phyloP scores from a whole-genome alignment of 139 green algal species.

The Chlorella sp. region DNA sequence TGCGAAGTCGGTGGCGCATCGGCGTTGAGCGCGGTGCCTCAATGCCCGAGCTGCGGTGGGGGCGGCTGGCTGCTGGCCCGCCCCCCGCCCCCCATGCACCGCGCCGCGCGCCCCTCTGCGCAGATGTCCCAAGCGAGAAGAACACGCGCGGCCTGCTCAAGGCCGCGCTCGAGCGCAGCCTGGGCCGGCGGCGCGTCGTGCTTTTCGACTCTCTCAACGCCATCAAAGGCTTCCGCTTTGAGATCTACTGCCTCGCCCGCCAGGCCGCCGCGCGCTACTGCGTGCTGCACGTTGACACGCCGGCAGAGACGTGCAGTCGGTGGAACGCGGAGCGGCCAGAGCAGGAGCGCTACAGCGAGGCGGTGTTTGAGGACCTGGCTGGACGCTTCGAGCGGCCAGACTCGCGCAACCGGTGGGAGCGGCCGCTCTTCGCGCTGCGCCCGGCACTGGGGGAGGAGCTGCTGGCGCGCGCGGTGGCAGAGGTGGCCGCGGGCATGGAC shows the following conservation, averaged over 20 bases:
- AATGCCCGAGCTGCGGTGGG: neutral
- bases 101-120: neutral
- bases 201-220: slow-evolving; percentile 94
- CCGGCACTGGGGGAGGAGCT: slow-evolving; percentile 12
- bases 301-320: slow-evolving; percentile 41
- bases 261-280: slow-evolving; percentile 82
- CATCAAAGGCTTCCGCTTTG: slow-evolving; percentile 92
- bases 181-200: slow-evolving; percentile 43
- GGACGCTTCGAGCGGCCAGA: slow-evolving; percentile 89
- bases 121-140: slow-evolving; percentile 81
- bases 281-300: slow-evolving; percentile 83
- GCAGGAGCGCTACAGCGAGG: slow-evolving; percentile 23
- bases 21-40: neutral
- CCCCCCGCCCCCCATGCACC: neutral
- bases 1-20: slow-evolving; percentile 5
- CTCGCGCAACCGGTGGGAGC: slow-evolving; percentile 87
- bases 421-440: slow-evolving; percentile 74
- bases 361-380: slow-evolving; percentile 81
- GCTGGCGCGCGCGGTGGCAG: neutral
- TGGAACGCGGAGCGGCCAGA: slow-evolving; percentile 70
- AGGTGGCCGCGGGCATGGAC: too few relatives aligned
- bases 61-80: neutral
- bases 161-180: slow-evolving; percentile 68
- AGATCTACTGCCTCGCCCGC: slow-evolving; percentile 92
- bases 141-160: slow-evolving; percentile 71